Evolutionary conservation across 2,329 filamentous ascomycete species (phyloP).

Genomic region (Diaporthe capsici): DNA sequence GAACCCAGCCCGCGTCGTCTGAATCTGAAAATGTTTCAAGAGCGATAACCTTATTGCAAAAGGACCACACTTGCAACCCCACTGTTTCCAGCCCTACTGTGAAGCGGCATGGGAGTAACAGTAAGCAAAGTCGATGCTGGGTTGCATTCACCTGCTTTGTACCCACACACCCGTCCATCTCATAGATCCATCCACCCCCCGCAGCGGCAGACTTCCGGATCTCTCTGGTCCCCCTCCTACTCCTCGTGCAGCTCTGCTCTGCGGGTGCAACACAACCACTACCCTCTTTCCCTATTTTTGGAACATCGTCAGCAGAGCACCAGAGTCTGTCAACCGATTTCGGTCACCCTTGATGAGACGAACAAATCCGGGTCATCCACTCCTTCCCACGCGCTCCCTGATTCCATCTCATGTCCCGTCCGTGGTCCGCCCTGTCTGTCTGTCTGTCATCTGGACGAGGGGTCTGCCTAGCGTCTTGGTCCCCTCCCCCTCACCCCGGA

Average conservation of each 20-base stretch:
- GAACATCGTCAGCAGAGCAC: constrained; percentile 16
- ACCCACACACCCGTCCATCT: constrained; percentile 9
- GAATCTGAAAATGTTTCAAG: constrained; percentile 28
- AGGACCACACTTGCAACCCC: constrained; percentile 11
- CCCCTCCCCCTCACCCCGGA: neutral
- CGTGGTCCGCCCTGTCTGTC: neutral
- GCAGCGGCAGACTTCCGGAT: constrained; percentile 27
- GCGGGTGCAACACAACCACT: constrained; percentile 19
- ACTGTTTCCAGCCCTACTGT: constrained; percentile 17
- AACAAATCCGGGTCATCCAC: neutral
- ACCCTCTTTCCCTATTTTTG: constrained; percentile 6
- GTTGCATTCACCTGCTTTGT: constrained; percentile 5
- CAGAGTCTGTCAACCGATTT: neutral
- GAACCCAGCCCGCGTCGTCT: neutral
- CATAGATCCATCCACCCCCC: constrained; percentile 6
- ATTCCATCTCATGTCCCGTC: neutral
- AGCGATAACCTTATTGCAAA: constrained; percentile 15
- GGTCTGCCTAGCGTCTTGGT: constrained; percentile 14
- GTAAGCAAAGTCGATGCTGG: constrained; percentile 23
- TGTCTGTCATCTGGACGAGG: neutral
- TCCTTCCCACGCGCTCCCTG: neutral
- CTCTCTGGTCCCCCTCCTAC: neutral
- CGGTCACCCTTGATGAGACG: neutral
- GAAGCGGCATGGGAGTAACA: neutral
- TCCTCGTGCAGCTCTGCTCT: neutral